phyloP scores from a whole-genome alignment of 75 land plant genomes.

The Adiantum capillusveneris region DNA sequence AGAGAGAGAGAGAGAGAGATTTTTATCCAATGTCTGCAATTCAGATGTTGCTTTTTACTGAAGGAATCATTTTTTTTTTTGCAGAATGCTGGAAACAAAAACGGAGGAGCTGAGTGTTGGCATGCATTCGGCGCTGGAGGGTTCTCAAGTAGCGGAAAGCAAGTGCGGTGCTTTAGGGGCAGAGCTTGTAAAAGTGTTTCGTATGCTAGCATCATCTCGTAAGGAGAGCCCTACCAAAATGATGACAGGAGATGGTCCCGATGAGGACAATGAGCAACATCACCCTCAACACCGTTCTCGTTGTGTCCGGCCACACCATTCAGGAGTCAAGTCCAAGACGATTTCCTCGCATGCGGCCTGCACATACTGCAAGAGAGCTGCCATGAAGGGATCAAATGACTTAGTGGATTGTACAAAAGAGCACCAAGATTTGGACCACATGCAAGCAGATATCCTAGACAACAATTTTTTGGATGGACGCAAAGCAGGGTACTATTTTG shows the following conservation, averaged over 20 bases:
- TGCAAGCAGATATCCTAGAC: too few species aligned
- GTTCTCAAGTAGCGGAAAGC: constrained; percentile 21
- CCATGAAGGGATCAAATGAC: neutral
- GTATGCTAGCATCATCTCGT: constrained; percentile 13
- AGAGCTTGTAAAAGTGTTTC: constrained; percentile 36
- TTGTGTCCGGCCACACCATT: neutral
- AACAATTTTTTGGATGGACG: too few species aligned
- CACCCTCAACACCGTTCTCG: neutral
- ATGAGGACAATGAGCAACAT: constrained; percentile 2
- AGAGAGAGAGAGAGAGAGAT: too few species aligned
- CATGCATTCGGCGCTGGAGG: constrained; percentile 23
- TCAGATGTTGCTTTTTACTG: neutral
- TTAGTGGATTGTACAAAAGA: too few species aligned
- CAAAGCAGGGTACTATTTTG: too few species aligned
- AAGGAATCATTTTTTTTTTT: neutral
- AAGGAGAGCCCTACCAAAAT: constrained; percentile 12
- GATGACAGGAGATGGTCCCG: neutral
- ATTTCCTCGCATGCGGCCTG: neutral
- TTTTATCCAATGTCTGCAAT: too few species aligned
- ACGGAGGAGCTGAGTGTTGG: constrained; percentile 15
- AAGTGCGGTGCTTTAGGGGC: constrained; percentile 33
- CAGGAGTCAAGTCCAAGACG: neutral
- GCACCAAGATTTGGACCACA: too few species aligned
- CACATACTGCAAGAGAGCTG: neutral
- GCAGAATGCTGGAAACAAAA: constrained; percentile 21